Conservation (phyloP, 2,329 filamentous ascomycete genomes). For the Paecilomyces dactylethromorphus region DNA sequence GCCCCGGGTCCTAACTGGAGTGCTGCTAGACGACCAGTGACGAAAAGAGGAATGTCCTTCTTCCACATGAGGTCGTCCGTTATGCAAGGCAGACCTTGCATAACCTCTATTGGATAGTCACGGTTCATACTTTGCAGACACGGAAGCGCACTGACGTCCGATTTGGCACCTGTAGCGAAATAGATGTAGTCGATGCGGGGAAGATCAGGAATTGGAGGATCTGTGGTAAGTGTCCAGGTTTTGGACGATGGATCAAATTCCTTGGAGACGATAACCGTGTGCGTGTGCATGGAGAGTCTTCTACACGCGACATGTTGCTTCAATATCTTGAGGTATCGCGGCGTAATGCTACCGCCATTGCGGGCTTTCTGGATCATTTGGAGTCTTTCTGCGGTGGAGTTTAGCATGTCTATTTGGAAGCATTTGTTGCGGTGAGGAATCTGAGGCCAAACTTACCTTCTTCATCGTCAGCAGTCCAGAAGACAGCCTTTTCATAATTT, state of each 20-base stretch:
- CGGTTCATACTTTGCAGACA: constrained; percentile 54
- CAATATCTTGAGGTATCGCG: constrained; percentile 60
- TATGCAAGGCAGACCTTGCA: constrained; percentile 64
- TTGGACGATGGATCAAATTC: constrained; percentile 42
- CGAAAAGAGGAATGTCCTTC: constrained; percentile 64
- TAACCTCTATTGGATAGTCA: constrained; percentile 55
- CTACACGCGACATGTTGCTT: constrained; percentile 51
- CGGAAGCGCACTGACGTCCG: constrained; percentile 55
- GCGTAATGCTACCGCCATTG: constrained; percentile 71
- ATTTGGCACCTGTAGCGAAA: constrained; percentile 66
- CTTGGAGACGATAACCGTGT: constrained; percentile 51
- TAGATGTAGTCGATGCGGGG: constrained; percentile 59
- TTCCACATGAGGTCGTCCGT: constrained; percentile 73
- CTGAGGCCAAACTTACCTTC: constrained; percentile 21
- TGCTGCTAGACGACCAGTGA: constrained; percentile 61
- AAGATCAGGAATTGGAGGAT: constrained; percentile 46
- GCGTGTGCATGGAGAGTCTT: constrained; percentile 49
- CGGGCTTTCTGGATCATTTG: constrained; percentile 60
- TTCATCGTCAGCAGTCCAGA: constrained; percentile 70
- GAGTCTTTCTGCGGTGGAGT: constrained; percentile 44
- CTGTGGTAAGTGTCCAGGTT: constrained; percentile 48
- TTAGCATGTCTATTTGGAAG: too few species aligned
- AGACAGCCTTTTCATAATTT: constrained; percentile 68
- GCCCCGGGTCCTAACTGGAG: constrained; percentile 66
- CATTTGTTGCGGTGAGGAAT: too few species aligned